Conservation (phyloP, 345 rosid species). For the Salix koriyanagi region DNA sequence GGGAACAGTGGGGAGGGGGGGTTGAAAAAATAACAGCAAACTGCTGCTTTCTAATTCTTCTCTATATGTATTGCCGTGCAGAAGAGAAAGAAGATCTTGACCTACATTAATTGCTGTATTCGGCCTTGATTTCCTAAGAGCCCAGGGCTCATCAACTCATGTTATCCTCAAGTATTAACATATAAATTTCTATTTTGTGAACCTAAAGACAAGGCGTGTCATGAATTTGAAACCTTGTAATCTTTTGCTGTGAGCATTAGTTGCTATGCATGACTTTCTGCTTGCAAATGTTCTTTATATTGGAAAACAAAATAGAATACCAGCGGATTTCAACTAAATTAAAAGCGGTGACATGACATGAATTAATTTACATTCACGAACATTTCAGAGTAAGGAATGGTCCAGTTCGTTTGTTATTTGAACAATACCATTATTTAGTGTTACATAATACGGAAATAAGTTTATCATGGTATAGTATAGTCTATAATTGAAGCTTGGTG, state of each 20-base stretch:
- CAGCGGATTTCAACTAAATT: background rate
- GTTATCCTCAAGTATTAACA: background rate
- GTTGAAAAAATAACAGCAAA: background rate
- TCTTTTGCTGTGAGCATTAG: background rate
- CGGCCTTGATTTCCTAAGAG: slow-evolving; percentile 40
- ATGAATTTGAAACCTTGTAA: too few relatives aligned
- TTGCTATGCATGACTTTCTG: background rate
- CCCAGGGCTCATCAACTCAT: background rate
- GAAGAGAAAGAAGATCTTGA: slow-evolving; percentile 71
- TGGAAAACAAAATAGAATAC: background rate
- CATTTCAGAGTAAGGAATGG: background rate
- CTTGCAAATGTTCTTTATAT: background rate
- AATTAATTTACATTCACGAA: background rate
- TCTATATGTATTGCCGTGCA: slow-evolving; percentile 38
- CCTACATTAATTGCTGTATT: slow-evolving; percentile 78
- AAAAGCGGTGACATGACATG: background rate
- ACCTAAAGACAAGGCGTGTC: background rate
- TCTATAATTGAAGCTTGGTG: background rate
- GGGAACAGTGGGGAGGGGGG: background rate
- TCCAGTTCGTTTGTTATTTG: background rate
- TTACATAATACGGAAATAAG: background rate
- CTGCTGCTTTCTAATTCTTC: slow-evolving; percentile 11
- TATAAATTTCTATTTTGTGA: background rate
- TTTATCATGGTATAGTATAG: background rate
- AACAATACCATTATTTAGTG: background rate